These are phyloP conservation scores for Hsuehochloa calcarea DNA, from an alignment of 176 grass and related monocot genomes.

Conservation along the genomic window DNA sequence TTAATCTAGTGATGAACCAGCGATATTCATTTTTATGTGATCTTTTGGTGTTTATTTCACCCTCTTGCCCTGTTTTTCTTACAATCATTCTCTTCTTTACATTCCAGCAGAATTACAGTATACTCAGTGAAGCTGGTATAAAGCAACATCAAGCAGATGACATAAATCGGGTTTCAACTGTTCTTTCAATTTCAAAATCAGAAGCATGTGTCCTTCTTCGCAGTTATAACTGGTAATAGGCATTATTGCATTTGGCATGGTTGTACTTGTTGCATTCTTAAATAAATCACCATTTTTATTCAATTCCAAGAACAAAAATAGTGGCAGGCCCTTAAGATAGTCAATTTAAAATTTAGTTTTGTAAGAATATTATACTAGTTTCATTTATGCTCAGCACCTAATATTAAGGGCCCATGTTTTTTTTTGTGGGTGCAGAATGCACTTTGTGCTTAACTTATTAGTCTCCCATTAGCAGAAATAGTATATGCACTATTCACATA, in stretches of 20 bases:
- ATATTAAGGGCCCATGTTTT: not conserved
- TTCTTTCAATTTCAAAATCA: conserved; percentile 87
- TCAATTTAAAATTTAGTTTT: not conserved
- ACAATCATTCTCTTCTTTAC: conserved; percentile 26
- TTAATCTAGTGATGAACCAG: conserved; percentile 2
- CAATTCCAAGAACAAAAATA: conserved; percentile 17
- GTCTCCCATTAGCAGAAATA: not conserved
- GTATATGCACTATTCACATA: not conserved
- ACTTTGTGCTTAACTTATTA: not conserved
- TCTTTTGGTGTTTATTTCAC: conserved; percentile 8
- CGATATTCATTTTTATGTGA: not conserved
- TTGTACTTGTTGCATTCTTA: not conserved
- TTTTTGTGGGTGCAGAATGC: not conserved
- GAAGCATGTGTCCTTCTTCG: conserved; percentile 88
- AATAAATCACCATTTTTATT: not conserved
- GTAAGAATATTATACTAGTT: not conserved
- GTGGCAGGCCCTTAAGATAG: not conserved
- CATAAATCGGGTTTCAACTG: conserved; percentile 91
- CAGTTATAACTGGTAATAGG: conserved; percentile 72
- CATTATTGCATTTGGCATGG: conserved; percentile 1
- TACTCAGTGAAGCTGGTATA: conserved; percentile 83
- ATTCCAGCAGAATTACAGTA: conserved; percentile 85
- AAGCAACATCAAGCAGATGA: conserved; percentile 82
- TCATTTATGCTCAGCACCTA: not conserved
- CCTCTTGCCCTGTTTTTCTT: conserved; percentile 15